Conservation (phyloP, 2,329 filamentous ascomycete species). For the Fonsecaea pedrosoi region DNA sequence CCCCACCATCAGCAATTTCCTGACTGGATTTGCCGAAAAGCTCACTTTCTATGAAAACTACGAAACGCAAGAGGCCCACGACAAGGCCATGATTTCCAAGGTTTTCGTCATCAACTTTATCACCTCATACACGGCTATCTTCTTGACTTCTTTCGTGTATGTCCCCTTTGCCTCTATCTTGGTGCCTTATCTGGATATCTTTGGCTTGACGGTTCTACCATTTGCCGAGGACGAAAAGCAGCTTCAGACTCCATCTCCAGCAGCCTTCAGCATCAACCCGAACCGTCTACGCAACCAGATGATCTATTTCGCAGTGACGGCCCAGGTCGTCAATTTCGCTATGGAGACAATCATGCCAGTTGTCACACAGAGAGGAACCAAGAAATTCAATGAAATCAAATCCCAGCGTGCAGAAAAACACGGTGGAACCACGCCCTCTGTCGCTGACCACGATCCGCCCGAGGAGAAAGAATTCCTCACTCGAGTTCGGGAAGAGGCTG, state of each 20-base stretch:
- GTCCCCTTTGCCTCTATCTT: conserved; percentile 87
- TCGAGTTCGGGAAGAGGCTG: conserved; percentile 81
- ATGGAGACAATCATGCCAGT: conserved; percentile 87
- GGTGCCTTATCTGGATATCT: conserved; percentile 84
- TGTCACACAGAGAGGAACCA: conserved; percentile 76
- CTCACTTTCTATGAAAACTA: conserved; percentile 91
- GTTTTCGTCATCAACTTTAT: conserved; percentile 97
- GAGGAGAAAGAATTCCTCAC: conserved; percentile 82
- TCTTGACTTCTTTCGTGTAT: conserved; percentile 92
- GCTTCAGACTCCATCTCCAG: conserved; percentile 60
- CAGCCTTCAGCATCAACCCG: conserved; percentile 81
- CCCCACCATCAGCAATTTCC: conserved; percentile 75
- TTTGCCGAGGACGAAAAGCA: conserved; percentile 79
- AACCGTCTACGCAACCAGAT: conserved; percentile 85
- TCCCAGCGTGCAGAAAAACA: conserved; percentile 64
- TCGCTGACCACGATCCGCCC: conserved; percentile 67
- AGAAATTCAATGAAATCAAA: conserved; percentile 79
- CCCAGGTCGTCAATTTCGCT: conserved; percentile 84
- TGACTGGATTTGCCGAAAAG: conserved; percentile 77
- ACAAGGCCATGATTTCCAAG: conserved; percentile 85
- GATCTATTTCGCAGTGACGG: conserved; percentile 94
- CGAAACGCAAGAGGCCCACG: conserved; percentile 81
- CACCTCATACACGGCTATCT: conserved; percentile 90
- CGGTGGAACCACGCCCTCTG: conserved; percentile 57
- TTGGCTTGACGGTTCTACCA: conserved; percentile 74